Conservation (phyloP, 495 filamentous ascomycete species). For the Acidiella bohemica region DNA sequence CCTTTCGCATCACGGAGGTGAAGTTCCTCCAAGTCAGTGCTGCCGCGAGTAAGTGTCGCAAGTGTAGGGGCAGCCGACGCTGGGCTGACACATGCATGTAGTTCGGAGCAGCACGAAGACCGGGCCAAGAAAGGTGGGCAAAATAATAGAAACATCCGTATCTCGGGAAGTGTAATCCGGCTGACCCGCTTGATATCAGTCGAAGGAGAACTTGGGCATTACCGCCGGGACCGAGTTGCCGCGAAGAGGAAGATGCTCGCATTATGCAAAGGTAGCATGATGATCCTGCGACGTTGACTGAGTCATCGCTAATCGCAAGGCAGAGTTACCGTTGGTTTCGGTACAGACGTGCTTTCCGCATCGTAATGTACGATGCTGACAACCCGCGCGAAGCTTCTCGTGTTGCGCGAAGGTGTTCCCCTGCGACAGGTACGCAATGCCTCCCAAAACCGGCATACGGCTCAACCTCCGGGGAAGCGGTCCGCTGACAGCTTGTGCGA, state of each 20-base stretch:
- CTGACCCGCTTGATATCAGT: conserved; percentile 14
- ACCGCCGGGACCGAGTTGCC: conserved; percentile 70
- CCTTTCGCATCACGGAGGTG: conserved; percentile 62
- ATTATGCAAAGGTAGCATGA: conserved; percentile 48
- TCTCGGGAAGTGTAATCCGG: neutral
- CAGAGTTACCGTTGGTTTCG: conserved; percentile 65
- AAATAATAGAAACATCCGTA: neutral
- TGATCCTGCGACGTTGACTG: neutral
- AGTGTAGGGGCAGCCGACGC: too few relatives aligned
- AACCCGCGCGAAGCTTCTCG: conserved; percentile 38
- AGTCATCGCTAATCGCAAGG: too few relatives aligned
- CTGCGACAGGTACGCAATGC: conserved; percentile 50
- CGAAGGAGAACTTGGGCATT: conserved; percentile 61
- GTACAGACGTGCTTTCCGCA: too few relatives aligned
- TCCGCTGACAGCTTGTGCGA: neutral
- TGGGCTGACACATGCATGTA: too few relatives aligned
- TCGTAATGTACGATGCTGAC: neutral
- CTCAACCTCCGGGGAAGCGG: too few relatives aligned
- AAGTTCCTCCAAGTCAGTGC: conserved; percentile 63
- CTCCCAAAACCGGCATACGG: too few relatives aligned
- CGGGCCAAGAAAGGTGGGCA: conserved; percentile 38
- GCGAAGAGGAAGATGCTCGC: conserved; percentile 55
- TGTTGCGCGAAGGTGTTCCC: conserved; percentile 57
- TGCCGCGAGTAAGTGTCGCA: conserved; percentile 35
- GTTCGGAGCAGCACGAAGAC: conserved; percentile 33